phyloP scores from a whole-genome alignment of 768 basidiomycete genomes.

The Mycena leptocephala region DNA sequence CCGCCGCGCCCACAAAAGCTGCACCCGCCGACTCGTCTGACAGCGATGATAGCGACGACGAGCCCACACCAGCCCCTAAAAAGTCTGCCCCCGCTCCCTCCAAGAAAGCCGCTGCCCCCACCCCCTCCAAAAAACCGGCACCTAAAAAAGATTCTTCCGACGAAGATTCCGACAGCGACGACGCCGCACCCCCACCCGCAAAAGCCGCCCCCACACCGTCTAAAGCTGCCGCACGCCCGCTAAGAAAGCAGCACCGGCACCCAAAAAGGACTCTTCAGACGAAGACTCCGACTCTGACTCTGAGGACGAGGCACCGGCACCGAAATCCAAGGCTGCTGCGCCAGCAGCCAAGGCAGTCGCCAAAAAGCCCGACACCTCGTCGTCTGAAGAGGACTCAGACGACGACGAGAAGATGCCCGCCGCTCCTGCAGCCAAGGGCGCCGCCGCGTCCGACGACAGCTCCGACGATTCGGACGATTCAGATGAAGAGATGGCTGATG shows the following conservation, averaged over 20 bases:
- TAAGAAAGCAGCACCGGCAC: conserved; percentile 27
- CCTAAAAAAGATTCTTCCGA: conserved; percentile 49
- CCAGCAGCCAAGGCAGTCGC: conserved; percentile 40
- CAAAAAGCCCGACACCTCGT: conserved; percentile 37
- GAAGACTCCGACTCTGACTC: conserved; percentile 45
- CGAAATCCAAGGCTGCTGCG: conserved; percentile 11
- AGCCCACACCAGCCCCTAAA: conserved; percentile 40
- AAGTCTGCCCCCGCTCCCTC: conserved; percentile 35
- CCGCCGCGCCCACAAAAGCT: conserved; percentile 48
- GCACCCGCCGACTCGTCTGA: conserved; percentile 49
- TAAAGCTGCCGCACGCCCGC: not conserved
- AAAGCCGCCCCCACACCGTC: conserved; percentile 20
- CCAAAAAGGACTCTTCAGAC: conserved; percentile 37
- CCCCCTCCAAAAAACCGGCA: conserved; percentile 47
- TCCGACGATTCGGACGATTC: conserved; percentile 58
- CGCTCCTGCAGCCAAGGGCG: conserved; percentile 12
- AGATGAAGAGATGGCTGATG: conserved; percentile 76
- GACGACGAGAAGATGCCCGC: conserved; percentile 39
- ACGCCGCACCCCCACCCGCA: conserved; percentile 40
- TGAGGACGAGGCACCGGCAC: conserved; percentile 42
- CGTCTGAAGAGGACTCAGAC: conserved; percentile 51
- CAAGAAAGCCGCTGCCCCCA: conserved; percentile 46
- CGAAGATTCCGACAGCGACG: conserved; percentile 46
- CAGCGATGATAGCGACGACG: conserved; percentile 50
- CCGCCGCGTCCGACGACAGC: conserved; percentile 40